phyloP scores from a whole-genome alignment of 1,139 yeast species.

The Pichia sp. region DNA sequence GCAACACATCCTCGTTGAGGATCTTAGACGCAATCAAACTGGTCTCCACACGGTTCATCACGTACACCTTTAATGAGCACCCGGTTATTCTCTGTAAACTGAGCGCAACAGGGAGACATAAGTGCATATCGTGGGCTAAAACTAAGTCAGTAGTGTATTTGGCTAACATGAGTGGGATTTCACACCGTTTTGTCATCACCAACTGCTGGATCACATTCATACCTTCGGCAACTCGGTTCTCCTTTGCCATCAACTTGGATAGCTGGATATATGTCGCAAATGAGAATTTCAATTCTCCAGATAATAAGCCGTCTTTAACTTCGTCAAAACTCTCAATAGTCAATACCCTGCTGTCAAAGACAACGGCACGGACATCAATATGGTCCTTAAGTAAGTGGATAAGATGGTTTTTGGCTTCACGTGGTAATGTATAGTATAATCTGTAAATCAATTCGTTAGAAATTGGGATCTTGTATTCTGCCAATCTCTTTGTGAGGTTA shows the following conservation, averaged over 20 bases:
- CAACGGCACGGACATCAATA: neutral
- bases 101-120: constrained; percentile 10
- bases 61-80: constrained; percentile 7
- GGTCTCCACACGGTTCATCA: neutral
- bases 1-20: neutral
- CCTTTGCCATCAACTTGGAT: constrained; percentile 11
- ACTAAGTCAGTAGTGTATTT: constrained; percentile 9
- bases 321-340: constrained; percentile 4
- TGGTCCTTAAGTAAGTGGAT: neutral
- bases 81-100: constrained; percentile 14
- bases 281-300: constrained; percentile 3
- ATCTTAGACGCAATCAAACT: neutral
- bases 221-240: constrained; percentile 16
- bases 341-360: constrained; percentile 1
- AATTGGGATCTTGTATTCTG: constrained; percentile 4
- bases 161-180: constrained; percentile 9
- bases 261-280: constrained; percentile 10
- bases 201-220: constrained; percentile 9
- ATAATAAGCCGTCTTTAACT: neutral
- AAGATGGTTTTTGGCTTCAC: neutral
- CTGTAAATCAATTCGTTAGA: constrained; percentile 10
- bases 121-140: constrained; percentile 4
- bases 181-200: constrained; percentile 1
- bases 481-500: neutral
- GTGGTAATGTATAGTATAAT: constrained; percentile 10